Base-by-base conservation (phyloP, 2,329 filamentous ascomycete genomes). In the Penicillium brevicompactum region DNA sequence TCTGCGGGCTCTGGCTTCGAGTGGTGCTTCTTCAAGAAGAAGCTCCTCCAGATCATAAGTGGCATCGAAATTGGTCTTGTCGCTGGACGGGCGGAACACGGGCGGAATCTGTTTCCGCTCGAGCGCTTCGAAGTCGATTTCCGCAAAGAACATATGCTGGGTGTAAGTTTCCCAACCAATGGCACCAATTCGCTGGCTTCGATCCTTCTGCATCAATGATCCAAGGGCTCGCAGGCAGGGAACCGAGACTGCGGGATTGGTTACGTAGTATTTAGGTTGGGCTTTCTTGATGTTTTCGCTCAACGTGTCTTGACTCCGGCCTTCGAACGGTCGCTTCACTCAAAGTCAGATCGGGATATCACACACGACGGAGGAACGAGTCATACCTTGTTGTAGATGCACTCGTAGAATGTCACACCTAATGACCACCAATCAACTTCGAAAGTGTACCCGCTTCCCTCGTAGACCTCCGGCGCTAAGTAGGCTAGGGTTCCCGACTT, bases 401-500 rank as follows among this genome's bases (percentile, higher is more conserved):
- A 97, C 75, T 99, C 94, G 74, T 97, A 99, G 74, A 97, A 97
- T n/a, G 96, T 84, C 44, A 99, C 94, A 46, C 94, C 94, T 21
- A 99, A 77, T 5, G 94, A 97, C 94, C 94, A 99, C 94, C 94
- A 99, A 73, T 99, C 94, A 41, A 94, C 92, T 65, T 94, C 90
- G 45, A 87, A 86, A 57, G 90, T 87, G 70, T 99, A 99, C 38
- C 94, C 94, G 58, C 87, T 88, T 46, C 93, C 93, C 62, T 87
- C 84, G 69, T 97, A 99, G 2, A 97, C 94, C 73, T 99, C 94
- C 4, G 94, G 94, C 1, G 93, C 92, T 7, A 99, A 85, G 70
- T 99, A 99, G 51, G 94, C 94, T 55, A 99, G 79, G 0, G 94
- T 99, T 31, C 94, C 94, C 0, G 94, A 99, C 75, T 96, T 97